A percentile compares a stretch with the other conserved stretches of the same genome.
Conservation (phyloP, 2,329 filamentous ascomycete genomes). For the Monosporascus ibericus region DNA sequence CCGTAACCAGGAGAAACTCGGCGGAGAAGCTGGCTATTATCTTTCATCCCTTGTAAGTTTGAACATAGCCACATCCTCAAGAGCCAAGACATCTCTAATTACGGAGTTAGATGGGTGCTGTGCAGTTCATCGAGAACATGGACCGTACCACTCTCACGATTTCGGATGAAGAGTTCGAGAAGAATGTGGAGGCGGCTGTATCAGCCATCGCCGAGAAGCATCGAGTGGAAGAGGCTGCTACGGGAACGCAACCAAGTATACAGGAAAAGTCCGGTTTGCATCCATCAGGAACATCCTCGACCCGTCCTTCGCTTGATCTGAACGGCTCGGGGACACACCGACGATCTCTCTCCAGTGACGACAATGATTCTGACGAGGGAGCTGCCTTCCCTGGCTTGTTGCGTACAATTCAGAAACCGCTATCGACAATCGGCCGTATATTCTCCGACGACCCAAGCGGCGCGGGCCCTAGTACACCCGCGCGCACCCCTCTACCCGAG, state of each 20-base stretch:
- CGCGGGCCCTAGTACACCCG: slow-evolving; percentile 32
- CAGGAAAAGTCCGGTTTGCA: slow-evolving; percentile 37
- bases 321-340: slow-evolving; percentile 37
- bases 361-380: slow-evolving; percentile 58
- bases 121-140: slow-evolving; percentile 95
- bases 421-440: slow-evolving; percentile 89
- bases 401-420: slow-evolving; percentile 81
- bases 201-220: slow-evolving; percentile 93
- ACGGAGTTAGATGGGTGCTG: slow-evolving; percentile 66
- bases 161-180: slow-evolving; percentile 89
- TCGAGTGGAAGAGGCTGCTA: slow-evolving; percentile 43
- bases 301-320: slow-evolving; percentile 37
- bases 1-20: slow-evolving; percentile 93
- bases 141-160: slow-evolving; percentile 92
- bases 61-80: background rate
- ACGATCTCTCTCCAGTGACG: slow-evolving; percentile 50
- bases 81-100: slow-evolving; percentile 1
- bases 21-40: slow-evolving; percentile 97
- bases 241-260: slow-evolving; percentile 32
- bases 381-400: slow-evolving; percentile 80
- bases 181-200: slow-evolving; percentile 92
- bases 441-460: slow-evolving; percentile 66
- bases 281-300: slow-evolving; percentile 39
- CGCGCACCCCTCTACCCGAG: slow-evolving; percentile 27
- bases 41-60: slow-evolving; percentile 75